Evolutionary conservation across 805 yeast species (phyloP), one percentile per base, ranked within the genome.

Genomic region (Pichia rugopelliculosa): DNA sequence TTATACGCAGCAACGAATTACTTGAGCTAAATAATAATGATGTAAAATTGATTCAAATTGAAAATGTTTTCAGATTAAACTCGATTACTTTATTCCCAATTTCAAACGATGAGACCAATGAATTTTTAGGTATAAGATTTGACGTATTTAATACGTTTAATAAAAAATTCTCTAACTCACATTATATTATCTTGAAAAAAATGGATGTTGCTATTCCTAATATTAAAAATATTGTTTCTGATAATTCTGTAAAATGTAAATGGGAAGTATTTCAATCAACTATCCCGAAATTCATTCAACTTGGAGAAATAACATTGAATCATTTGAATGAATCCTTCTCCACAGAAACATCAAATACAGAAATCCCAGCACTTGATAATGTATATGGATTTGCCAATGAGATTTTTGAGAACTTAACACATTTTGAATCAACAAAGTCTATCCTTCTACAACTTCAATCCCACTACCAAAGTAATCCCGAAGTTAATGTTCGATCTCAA

Each of bases 71-170:
- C 47, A 56, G 83, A 45, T 55, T 76, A 48, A 74, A 70, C 7
- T 80, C 81, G 1, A 56, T 74, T 26, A 76, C 82, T 0, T 73
- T 74, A 0, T 77, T 77, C 46, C 77, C 79, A 0, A 65, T 77
- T 38, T 64, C 67, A 7, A 40, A 44, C 15, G 66, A 57, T 11
- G 48, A 54, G 0, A 45, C 52, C 11, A 68, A 64, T 10, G 57
- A 60, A 11, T 57, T 69, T 33, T 50, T 77, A 26, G 83, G 83
- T 0, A 51, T 77, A 7, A 59, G 83, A n/a, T 76, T 76, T 54
- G 83, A 77, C 49, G 54, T 69, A 2, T 70, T 65, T 52, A 64
- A 64, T 41, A 25, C 39, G 3, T 58, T 65, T 2, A 51, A 54
- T 15, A 30, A 47, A 3, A 60, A 60, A 34, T 77, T 60, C 53